Evolutionary conservation across 805 yeast species (phyloP), one percentile per base, ranked within the genome.

Genomic region (Yamadazyma akitaensis): DNA sequence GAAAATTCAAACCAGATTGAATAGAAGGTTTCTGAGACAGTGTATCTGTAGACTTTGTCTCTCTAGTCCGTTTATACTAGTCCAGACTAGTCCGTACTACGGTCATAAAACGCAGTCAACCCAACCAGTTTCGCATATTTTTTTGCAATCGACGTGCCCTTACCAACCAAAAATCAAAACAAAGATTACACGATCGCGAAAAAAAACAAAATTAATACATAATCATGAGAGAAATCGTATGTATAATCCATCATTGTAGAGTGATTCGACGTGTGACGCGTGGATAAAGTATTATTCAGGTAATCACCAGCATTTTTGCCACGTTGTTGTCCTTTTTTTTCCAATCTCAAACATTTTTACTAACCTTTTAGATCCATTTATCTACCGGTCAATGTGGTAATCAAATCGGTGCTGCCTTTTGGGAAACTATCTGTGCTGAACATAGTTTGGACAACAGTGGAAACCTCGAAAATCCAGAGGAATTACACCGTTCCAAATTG

Each of bases 301-400:
- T 7, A 5, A 7, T 21, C 24, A 5, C 24, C 7, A 21, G 4
- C 24, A 21, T 21, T 4, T 21, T 7, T 7, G 4, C 24, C 24
- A 21, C 24, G 24, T 21, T 7, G 4, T 21, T 21, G 4, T 21
- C 24, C 24, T 7, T 21, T 21, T 21, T 21, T 7, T 7, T 7
- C 7, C 24, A 7, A 21, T 21, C 7, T 21, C 24, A 5, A 7
- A 7, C 24, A 21, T 7, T 21, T 7, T 21, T 21, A 21, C 24
- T 21, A 21, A 21, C 24, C 6, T 21, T 21, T 21, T 68, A 84
- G 94, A 88, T 91, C 70, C 97, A 91, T 72, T 80, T 91, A 70
- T 91, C 97, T 49, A 85, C 96, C 48, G 98, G 98, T 71, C 98
- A 91, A 77, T 90, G 97, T 82, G 97, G 97, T 82, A 91, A 91